These are phyloP conservation scores for Eucalyptus victrix DNA, from an alignment of 345 rosid genomes.

Conservation along the genomic window DNA sequence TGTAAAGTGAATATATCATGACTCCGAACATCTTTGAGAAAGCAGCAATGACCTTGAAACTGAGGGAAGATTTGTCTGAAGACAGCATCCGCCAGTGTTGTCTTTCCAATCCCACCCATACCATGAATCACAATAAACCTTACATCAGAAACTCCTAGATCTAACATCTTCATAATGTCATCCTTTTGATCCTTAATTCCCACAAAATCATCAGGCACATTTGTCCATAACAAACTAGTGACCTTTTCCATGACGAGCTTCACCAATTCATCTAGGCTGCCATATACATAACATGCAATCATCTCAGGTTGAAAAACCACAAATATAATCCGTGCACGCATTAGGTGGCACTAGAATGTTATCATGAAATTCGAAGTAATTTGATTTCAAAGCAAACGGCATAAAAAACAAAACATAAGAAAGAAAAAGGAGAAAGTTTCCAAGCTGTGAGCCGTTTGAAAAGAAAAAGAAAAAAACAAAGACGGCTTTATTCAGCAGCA, in stretches of 20 bases:
- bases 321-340: background rate
- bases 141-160: background rate
- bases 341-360: background rate
- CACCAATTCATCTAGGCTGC: background rate
- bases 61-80: no score
- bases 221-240: background rate
- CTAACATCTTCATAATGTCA: background rate
- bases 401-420: no score
- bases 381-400: background rate
- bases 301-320: background rate
- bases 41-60: no score
- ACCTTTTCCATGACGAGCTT: background rate
- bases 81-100: no score
- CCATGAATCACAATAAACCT: background rate
- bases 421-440: no score
- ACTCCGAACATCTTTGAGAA: no score
- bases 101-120: no score
- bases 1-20: background rate
- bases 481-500: background rate
- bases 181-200: background rate
- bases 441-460: no score
- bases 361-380: no score
- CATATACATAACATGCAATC: background rate
- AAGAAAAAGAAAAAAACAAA: no score
- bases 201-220: background rate